A percentile compares a stretch with the other conserved stretches of the same genome.
These are phyloP conservation scores for Mallotus repandus DNA, from an alignment of 441 rosid genomes.

Conservation along the genomic window DNA sequence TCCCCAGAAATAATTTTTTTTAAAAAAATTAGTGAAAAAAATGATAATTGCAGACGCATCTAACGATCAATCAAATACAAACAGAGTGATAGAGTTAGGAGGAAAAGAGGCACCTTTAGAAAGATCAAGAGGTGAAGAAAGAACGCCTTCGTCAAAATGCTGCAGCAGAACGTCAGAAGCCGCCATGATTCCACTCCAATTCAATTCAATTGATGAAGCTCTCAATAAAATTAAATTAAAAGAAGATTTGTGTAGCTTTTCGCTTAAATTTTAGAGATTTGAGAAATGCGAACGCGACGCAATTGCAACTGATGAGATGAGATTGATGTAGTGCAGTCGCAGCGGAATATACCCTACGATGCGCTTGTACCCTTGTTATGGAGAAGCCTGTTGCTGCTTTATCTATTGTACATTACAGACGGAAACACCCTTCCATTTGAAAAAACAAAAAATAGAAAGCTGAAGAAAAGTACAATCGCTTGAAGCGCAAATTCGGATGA, in stretches of 20 bases:
- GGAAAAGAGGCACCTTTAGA: conserved; percentile 33
- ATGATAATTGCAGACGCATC: no score
- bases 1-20: no score
- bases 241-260: no score
- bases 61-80: no score
- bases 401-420: background rate
- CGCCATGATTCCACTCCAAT: conserved; percentile 49
- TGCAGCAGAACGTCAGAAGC: conserved; percentile 49
- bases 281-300: no score
- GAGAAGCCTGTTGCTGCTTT: no score
- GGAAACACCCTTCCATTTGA: background rate
- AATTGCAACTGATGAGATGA: no score
- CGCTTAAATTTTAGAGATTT: no score
- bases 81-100: background rate
- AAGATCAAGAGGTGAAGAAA: conserved; percentile 45
- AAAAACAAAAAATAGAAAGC: no score
- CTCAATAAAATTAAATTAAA: no score
- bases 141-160: conserved; percentile 43
- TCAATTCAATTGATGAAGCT: conserved; percentile 8
- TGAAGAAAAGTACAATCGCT: background rate
- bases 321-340: no score
- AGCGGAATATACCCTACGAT: background rate
- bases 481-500: background rate
- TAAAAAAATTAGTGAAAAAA: background rate
- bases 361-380: no score